Conservation (phyloP, 768 basidiomycete species). For the Suillus paluster region DNA sequence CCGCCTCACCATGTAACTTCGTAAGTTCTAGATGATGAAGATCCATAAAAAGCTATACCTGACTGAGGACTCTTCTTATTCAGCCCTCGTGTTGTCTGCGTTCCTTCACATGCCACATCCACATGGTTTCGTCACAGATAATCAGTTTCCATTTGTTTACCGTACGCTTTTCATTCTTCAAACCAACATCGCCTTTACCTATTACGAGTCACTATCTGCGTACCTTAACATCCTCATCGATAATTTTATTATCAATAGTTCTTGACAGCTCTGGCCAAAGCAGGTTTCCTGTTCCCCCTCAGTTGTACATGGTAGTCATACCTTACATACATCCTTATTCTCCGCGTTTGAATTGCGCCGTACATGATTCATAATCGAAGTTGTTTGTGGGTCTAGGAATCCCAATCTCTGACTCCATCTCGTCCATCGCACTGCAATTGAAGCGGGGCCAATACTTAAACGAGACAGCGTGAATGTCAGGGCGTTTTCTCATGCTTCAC, state of each 20-base stretch:
- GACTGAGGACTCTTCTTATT: constrained; percentile 1
- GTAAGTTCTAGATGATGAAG: constrained; percentile 10
- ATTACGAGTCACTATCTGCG: constrained; percentile 4
- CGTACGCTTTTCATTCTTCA: background rate
- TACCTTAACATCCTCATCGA: constrained; percentile 1
- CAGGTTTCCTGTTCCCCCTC: background rate
- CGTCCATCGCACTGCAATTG: background rate
- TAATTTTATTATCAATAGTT: background rate
- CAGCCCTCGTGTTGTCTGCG: constrained; percentile 9
- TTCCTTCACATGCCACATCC: constrained; percentile 3
- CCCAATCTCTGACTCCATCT: background rate
- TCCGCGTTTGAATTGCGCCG: constrained; percentile 1
- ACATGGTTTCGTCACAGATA: constrained; percentile 4
- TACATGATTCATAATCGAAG: background rate
- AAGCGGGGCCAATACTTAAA: constrained; percentile 4
- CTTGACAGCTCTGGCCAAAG: background rate
- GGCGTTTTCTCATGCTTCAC: background rate
- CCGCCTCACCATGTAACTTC: constrained; percentile 18
- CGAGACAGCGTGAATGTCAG: background rate
- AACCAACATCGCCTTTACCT: background rate
- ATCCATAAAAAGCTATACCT: constrained; percentile 2
- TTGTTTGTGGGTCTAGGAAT: background rate
- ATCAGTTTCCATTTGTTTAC: background rate
- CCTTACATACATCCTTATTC: constrained; percentile 2
- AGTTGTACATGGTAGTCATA: constrained; percentile 2